Conservation (phyloP, 192 early-diverging fungal genomes). For the Oehlia diaphana region DNA sequence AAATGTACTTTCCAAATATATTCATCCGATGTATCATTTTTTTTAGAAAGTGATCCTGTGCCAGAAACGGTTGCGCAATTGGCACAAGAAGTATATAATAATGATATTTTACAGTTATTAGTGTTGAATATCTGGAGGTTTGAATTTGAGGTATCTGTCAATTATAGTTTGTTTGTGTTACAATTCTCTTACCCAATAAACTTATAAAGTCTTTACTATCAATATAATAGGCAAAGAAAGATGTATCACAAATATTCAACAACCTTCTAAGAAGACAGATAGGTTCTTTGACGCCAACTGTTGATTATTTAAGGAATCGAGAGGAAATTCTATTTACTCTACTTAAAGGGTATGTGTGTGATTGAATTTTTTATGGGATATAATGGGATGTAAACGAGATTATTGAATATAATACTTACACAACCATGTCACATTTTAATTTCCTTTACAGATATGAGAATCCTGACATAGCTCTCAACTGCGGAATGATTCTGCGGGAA, state of each 20-base stretch:
- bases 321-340: slow-evolving; percentile 83
- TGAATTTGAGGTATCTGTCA: slow-evolving; percentile 79
- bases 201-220: neutral
- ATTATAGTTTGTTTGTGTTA: neutral
- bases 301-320: slow-evolving; percentile 88
- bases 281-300: slow-evolving; percentile 92
- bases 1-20: too few species aligned
- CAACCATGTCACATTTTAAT: neutral
- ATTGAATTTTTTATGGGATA: neutral
- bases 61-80: slow-evolving; percentile 93
- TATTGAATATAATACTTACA: neutral
- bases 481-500: slow-evolving; percentile 96
- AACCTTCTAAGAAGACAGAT: slow-evolving; percentile 94
- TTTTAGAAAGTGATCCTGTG: slow-evolving; percentile 73
- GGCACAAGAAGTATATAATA: slow-evolving; percentile 93
- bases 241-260: slow-evolving; percentile 97
- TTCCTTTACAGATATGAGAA: slow-evolving; percentile 77
- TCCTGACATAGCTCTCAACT: slow-evolving; percentile 95
- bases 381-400: neutral
- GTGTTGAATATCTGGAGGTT: slow-evolving; percentile 88
- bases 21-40: slow-evolving; percentile 2
- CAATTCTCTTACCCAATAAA: neutral
- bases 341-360: slow-evolving; percentile 65
- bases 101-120: slow-evolving; percentile 85
- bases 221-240: slow-evolving; percentile 82